Base-by-base conservation (phyloP, 768 basidiomycete species). In the Lepiota brunneoincarnata region DNA sequence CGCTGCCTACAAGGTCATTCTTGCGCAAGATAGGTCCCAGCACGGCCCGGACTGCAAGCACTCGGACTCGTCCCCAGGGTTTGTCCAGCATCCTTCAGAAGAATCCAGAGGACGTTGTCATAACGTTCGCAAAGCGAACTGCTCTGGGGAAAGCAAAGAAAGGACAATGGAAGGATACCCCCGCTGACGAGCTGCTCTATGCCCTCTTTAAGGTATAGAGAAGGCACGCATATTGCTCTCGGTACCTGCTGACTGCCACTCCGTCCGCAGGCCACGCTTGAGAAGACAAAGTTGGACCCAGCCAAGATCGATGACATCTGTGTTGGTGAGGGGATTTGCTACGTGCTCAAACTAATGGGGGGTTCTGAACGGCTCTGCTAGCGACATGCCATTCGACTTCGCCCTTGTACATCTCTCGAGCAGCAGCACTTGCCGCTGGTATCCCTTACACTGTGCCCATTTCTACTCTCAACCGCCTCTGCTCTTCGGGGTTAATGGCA, bases 401-500 rank as follows among this genome's bases (percentile, higher is more conserved):
- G 0, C 89, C 89, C 20, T 77, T 85, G 56, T 94, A 88, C 66
- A 74, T 91, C 39, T 93, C 93, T 7, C 78, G 93, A 28, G 90
- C 92, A 42, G 92, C 93, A 24, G 90, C 91, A 4, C 77, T 96
- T 38, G 84, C 90, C 31, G 92, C 93, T 23, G 94, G 93, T 11
- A 89, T 97, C 59, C 96, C 94, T 2, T 78, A 87, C 51, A 75
- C 86, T 58, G 86, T 93, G 12, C 89, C 95, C n/a, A 80, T 98
- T 58, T 89, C 89, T 18, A 88, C 90, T 10, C 84, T 98, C 50
- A 99, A 99, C 69, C 78, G 96, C 53, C 80, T 98, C 46, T 99
- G 96, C 70, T 91, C 93, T 2, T 95, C 93, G 0, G 94, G 95
- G 20, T 77, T 98, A 45, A 92, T 95, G 82, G 88, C 96, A n/a